These are phyloP conservation scores for Wickerhamiella lipophila DNA, from an alignment of 805 yeast species.

Conservation along the genomic window DNA sequence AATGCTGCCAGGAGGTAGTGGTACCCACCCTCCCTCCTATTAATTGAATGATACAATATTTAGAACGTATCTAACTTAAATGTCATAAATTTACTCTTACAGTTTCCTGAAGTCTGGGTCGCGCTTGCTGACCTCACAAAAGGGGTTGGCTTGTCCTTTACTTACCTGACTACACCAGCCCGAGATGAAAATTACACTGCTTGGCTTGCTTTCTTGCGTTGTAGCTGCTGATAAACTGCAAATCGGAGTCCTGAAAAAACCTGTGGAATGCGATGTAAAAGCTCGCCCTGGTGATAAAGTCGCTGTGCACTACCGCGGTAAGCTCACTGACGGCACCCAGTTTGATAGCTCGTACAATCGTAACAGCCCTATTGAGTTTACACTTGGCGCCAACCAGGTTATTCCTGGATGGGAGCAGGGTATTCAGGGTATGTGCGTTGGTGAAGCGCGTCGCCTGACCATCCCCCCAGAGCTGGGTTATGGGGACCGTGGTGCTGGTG, in stretches of 20 bases:
- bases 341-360: slow-evolving; percentile 65
- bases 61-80: too few species aligned
- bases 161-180: not conserved
- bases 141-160: too few species aligned
- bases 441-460: slow-evolving; percentile 66
- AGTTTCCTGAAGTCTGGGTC: too few species aligned
- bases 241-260: slow-evolving; percentile 34
- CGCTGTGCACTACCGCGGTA: slow-evolving; percentile 70
- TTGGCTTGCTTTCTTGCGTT: not conserved
- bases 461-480: slow-evolving; percentile 73
- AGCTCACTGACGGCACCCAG: slow-evolving; percentile 48
- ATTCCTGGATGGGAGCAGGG: slow-evolving; percentile 91
- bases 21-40: too few species aligned
- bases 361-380: slow-evolving; percentile 54
- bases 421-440: slow-evolving; percentile 68
- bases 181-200: not conserved
- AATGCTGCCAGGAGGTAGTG: too few species aligned
- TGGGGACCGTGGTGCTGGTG: slow-evolving; percentile 56
- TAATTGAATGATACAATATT: too few species aligned
- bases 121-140: not conserved
- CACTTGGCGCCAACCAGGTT: slow-evolving; percentile 68
- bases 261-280: slow-evolving; percentile 43
- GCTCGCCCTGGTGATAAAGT: slow-evolving; percentile 56
- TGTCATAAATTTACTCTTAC: too few species aligned
- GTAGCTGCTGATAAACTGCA: slow-evolving; percentile 20